Base-by-base conservation (phyloP, 257 asterid genomes). In the Nicotiana obtusifolia region DNA sequence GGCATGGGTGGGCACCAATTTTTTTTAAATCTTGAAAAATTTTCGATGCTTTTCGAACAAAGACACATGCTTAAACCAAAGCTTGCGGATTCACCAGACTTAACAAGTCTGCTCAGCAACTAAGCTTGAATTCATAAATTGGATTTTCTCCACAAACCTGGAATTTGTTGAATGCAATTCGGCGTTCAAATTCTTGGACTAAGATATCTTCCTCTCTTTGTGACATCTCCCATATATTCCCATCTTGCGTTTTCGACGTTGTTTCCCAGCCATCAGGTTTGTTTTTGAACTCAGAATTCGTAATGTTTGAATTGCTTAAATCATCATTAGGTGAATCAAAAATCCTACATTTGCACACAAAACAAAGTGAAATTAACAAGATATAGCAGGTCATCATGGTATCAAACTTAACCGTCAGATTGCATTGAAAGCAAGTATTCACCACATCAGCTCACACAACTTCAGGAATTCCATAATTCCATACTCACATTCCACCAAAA, bases 201-300 rank as follows among this genome's bases (percentile, higher is more conserved):
- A 95, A 83, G 80, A 95, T 91, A 81, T 94, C 98, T 88, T 95
- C 97, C 87, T 95, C 99, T 84, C 98, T 91, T 82, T 91, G 97
- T 56, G 97, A 90, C 90, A 95, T 91, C 87, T 94, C 97, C 99
- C 99, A 95, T 64, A 95, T 82, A 82, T 86, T 95, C 64, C 97
- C 97, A 68, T 92, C 97, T 20, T 89, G 89, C 61, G 83, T 59
- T 87, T 90, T 93, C 7, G 94, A 88, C 9, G 90, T 92, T 19
- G 97, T 89, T 88, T 93, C 99, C 98, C 99, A 95, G 22, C 99
- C 98, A 82, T 95, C 97, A 9, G 99, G 98, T 68, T 88, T 95
- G 85, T 90, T 93, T 80, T 92, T 95, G 22, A 92, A 86, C 88
- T 95, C 97, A 4, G 87, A 83, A 66, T 82, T 84, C 2, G 90